phyloP scores from a whole-genome alignment of 495 filamentous ascomycete species.

The Penicillium ucsense region DNA sequence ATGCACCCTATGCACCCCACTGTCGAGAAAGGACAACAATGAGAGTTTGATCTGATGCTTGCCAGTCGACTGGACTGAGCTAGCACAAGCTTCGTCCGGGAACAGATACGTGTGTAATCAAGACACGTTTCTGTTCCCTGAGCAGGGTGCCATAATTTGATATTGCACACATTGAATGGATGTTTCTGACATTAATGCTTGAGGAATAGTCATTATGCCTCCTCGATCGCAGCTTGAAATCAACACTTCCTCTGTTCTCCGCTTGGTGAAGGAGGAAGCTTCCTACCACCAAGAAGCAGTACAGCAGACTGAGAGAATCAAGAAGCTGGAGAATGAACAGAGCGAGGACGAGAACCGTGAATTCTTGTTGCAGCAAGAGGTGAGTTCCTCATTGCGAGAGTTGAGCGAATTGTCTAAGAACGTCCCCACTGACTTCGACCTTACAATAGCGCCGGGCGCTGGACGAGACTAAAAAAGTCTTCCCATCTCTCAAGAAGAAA shows the following conservation, averaged over 20 bases:
- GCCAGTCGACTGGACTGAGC: too few species aligned
- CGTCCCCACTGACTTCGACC: too few species aligned
- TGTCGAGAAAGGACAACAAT: too few species aligned
- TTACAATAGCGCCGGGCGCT: slow-evolving; percentile 54
- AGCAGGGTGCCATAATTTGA: too few species aligned
- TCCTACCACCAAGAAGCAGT: slow-evolving; percentile 79
- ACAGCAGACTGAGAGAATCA: slow-evolving; percentile 59
- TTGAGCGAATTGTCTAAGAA: too few species aligned
- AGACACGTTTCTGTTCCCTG: too few species aligned
- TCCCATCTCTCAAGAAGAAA: slow-evolving; percentile 55
- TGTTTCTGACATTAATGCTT: too few species aligned
- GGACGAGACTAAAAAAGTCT: slow-evolving; percentile 73
- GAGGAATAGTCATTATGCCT: slow-evolving; percentile 43
- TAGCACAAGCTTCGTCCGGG: too few species aligned
- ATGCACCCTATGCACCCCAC: too few species aligned
- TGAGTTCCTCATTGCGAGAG: slow-evolving; percentile 20
- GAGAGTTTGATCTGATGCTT: too few species aligned
- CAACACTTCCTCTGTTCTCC: slow-evolving; percentile 60
- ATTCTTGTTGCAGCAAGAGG: slow-evolving; percentile 76
- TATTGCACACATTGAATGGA: too few species aligned
- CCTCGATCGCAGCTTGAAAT: slow-evolving; percentile 65
- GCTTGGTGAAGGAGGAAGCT: slow-evolving; percentile 82
- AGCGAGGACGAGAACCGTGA: slow-evolving; percentile 58
- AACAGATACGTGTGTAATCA: too few species aligned
- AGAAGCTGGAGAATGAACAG: slow-evolving; percentile 45